Conservation (phyloP, 2,329 filamentous ascomycete genomes). For the Aspergillus transmontanensis region DNA sequence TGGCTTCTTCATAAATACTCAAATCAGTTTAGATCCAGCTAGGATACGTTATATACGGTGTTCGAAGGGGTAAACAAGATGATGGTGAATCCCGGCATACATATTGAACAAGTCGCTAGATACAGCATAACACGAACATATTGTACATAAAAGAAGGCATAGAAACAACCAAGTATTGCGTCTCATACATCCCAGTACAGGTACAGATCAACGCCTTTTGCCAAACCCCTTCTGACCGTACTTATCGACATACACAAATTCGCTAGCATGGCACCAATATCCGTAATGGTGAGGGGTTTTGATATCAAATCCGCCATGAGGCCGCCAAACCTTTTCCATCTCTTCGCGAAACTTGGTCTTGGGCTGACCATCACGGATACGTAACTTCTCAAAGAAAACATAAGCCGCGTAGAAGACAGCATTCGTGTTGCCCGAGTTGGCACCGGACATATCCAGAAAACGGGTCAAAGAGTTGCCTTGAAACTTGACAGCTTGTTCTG, state of each 20-base stretch:
- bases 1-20: no score
- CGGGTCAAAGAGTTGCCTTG: constrained; percentile 42
- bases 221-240: not conserved
- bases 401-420: constrained; percentile 58
- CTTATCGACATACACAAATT: not conserved
- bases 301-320: constrained; percentile 2
- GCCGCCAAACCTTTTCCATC: constrained; percentile 51
- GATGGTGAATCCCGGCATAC: no score
- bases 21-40: no score
- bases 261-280: not conserved
- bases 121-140: not conserved
- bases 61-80: no score
- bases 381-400: constrained; percentile 62
- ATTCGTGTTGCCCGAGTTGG: constrained; percentile 52
- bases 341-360: constrained; percentile 55
- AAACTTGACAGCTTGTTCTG: constrained; percentile 39
- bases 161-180: not conserved
- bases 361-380: constrained; percentile 54
- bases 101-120: not conserved
- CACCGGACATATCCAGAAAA: constrained; percentile 56
- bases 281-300: no score
- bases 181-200: no score
- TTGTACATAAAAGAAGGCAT: not conserved
- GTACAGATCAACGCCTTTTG: not conserved
- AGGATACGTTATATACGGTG: no score